These are phyloP conservation scores for Pichia heedii DNA, from an alignment of 805 yeast species.

Conservation along the genomic window DNA sequence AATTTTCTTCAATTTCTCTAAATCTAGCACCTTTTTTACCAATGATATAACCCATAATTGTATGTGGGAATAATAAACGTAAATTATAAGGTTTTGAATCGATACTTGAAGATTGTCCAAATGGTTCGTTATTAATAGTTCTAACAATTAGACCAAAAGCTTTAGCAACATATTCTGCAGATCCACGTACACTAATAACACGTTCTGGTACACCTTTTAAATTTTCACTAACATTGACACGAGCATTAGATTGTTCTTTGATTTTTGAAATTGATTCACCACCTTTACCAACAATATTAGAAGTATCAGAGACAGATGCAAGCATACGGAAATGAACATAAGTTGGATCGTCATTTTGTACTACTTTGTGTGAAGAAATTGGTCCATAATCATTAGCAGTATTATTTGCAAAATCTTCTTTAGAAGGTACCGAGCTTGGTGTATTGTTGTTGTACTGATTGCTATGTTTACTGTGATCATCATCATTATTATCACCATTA, in stretches of 20 bases:
- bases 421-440: slow-evolving; percentile 5
- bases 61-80: slow-evolving; percentile 64
- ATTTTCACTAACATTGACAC: slow-evolving; percentile 67
- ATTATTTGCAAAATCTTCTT: slow-evolving; percentile 1
- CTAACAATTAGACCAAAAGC: slow-evolving; percentile 71
- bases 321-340: slow-evolving; percentile 65
- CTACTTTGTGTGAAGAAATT: slow-evolving; percentile 14
- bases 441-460: not conserved
- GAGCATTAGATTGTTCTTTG: slow-evolving; percentile 52
- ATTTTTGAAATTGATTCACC: slow-evolving; percentile 67
- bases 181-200: slow-evolving; percentile 63
- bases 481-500: not conserved
- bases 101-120: slow-evolving; percentile 49
- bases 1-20: slow-evolving; percentile 71
- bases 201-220: slow-evolving; percentile 65
- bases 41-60: slow-evolving; percentile 69
- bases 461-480: not conserved
- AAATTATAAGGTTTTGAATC: slow-evolving; percentile 47
- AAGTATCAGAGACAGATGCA: slow-evolving; percentile 68
- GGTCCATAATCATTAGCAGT: slow-evolving; percentile 10
- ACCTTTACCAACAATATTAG: slow-evolving; percentile 65
- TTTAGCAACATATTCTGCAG: slow-evolving; percentile 69
- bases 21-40: slow-evolving; percentile 70
- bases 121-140: slow-evolving; percentile 57
- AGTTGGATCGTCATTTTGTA: slow-evolving; percentile 42